Percentiles rank a stretch among this genome's conserved stretches.
These are phyloP conservation scores for Pichia insulana DNA, from an alignment of 805 yeast species.

Conservation along the genomic window DNA sequence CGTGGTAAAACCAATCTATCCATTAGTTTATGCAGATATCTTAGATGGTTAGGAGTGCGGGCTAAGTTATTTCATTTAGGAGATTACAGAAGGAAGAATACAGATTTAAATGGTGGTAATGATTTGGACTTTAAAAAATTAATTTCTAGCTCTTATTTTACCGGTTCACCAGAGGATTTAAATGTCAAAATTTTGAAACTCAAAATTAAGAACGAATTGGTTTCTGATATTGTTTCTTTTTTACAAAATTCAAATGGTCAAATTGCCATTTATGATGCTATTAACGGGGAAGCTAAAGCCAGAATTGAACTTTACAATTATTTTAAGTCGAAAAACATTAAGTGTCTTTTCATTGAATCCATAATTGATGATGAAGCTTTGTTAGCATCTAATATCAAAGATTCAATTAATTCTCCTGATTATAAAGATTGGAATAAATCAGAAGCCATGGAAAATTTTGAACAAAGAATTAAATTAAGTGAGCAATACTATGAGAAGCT, in stretches of 20 bases:
- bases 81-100: constrained; percentile 64
- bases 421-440: constrained; percentile 68
- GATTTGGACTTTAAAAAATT: constrained; percentile 24
- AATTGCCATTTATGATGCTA: constrained; percentile 93
- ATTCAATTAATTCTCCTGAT: constrained; percentile 84
- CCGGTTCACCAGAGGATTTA: constrained; percentile 38
- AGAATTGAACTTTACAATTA: constrained; percentile 49
- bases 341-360: constrained; percentile 82
- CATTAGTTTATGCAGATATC: constrained; percentile 82
- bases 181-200: constrained; percentile 47
- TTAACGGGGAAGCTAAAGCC: constrained; percentile 69
- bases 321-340: constrained; percentile 53
- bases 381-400: constrained; percentile 67
- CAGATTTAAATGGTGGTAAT: constrained; percentile 13
- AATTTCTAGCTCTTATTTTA: constrained; percentile 63
- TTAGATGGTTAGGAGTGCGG: constrained; percentile 94
- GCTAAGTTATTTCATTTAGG: constrained; percentile 89
- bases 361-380: constrained; percentile 65
- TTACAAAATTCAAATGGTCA: constrained; percentile 79
- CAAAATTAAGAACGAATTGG: constrained; percentile 52
- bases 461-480: constrained; percentile 59
- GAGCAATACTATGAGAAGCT: constrained; percentile 68
- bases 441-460: constrained; percentile 70
- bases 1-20: constrained; percentile 92
- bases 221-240: constrained; percentile 60